A percentile compares a stretch with the other conserved stretches of the same genome.
phyloP scores from a whole-genome alignment of 768 basidiomycete genomes.

The Boletus rubroflammeus region DNA sequence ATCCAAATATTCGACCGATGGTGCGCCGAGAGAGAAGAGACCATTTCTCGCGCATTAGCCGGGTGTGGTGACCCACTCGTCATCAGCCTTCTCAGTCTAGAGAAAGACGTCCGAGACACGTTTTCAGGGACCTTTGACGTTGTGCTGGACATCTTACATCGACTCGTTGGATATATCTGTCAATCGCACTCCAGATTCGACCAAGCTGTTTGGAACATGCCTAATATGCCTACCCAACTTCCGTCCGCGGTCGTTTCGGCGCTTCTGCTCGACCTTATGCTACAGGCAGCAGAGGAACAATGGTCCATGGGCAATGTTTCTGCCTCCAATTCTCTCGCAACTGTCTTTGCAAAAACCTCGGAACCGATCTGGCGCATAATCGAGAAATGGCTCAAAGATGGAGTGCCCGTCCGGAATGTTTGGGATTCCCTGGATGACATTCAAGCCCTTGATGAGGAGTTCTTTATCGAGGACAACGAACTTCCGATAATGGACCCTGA shows the following conservation, averaged over 20 bases:
- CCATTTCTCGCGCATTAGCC: constrained; percentile 55
- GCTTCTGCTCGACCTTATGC: constrained; percentile 59
- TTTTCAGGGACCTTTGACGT: constrained; percentile 60
- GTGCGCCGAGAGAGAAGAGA: constrained; percentile 68
- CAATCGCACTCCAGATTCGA: constrained; percentile 27
- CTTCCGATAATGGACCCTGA: constrained; percentile 64
- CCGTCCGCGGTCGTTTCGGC: constrained; percentile 54
- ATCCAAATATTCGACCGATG: constrained; percentile 58
- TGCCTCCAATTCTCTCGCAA: constrained; percentile 54
- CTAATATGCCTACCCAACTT: constrained; percentile 36
- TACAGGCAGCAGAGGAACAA: constrained; percentile 54
- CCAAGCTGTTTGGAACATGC: constrained; percentile 39
- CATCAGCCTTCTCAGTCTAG: constrained; percentile 64
- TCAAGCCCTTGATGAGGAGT: constrained; percentile 58
- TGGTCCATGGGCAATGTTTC: constrained; percentile 54
- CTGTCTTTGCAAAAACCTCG: constrained; percentile 57
- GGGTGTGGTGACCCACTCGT: constrained; percentile 42
- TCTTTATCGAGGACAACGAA: constrained; percentile 75
- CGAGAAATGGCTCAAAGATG: constrained; percentile 66
- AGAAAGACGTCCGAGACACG: constrained; percentile 53
- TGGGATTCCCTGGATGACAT: constrained; percentile 23
- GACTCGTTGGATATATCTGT: constrained; percentile 29
- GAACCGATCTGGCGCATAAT: constrained; percentile 77
- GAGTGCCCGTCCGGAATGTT: constrained; percentile 53
- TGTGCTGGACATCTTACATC: constrained; percentile 47